Base-by-base conservation (phyloP, 441 rosid species). In the Corymbia citriodora region DNA sequence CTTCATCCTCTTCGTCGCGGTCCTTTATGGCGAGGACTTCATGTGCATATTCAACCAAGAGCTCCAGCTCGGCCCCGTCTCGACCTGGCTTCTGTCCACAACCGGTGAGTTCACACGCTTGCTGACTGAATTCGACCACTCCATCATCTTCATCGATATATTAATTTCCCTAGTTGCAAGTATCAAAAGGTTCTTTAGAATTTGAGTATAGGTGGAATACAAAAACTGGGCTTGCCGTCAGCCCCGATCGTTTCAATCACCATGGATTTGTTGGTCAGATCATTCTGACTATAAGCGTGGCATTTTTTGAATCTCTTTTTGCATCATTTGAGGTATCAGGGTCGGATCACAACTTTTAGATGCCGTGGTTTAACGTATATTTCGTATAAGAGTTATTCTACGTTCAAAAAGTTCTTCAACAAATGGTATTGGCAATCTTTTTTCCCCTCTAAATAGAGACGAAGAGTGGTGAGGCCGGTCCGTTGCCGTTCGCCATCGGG, bases 1-100 rank as follows among this genome's bases (percentile, higher is more conserved):
- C 25, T 96, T 98, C 93, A 95, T 95, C 53, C 90, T 96, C 94
- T 96, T 96, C 55, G 97, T 96, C 27, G 81, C 93, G 88, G 89
- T 96, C 65, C 98, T 98, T 45, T 95, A 96, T 50, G 95, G 97
- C 2, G 96, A 97, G 91, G 98, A 97, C 90, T 94, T 98, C 85
- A 79, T 45, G 91, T 94, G 97, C 93, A 91, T 95, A 29, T 93
- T 95, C 40, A 92, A 93, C 79, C 96, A 94, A 86, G 94, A 94
- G 95, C 87, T 91, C 94, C 61, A 89, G 33, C 74, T 91, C n/a
- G 21, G 85, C 85, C 49, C 85, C 53, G 52, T 79, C 53, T 79
- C 85, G 89, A 33, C 63, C 87, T 92, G 87, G 19, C 57, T 90
- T 2, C 45, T 92, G 50, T 89, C 94, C 23, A 88, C 89, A 91